These are phyloP conservation scores for Xylaria sp. DNA, from an alignment of 2,329 filamentous ascomycete species.

Conservation along the genomic window DNA sequence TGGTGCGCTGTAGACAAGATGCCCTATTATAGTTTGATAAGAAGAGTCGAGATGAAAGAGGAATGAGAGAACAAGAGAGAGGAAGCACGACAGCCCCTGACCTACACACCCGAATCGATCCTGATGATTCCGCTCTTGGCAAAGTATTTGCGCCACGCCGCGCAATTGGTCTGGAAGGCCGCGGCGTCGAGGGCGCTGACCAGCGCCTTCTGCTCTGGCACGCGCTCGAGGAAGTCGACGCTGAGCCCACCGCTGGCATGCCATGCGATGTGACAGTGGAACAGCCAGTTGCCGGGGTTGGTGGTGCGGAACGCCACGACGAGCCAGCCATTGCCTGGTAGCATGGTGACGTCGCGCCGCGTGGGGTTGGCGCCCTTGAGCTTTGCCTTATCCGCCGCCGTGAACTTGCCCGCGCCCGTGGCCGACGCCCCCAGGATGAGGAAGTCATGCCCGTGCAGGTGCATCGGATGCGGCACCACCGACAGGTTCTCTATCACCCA, in stretches of 20 bases:
- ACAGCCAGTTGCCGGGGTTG: slow-evolving; percentile 56
- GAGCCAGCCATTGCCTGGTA: slow-evolving; percentile 51
- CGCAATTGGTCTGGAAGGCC: slow-evolving; percentile 27
- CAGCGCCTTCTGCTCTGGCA: slow-evolving; percentile 27
- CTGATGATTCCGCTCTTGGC: slow-evolving; percentile 14
- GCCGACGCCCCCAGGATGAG: slow-evolving; percentile 39
- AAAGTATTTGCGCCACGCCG: slow-evolving; percentile 26
- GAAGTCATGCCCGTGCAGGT: slow-evolving; percentile 45
- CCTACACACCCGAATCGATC: slow-evolving; percentile 30
- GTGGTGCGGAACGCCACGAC: slow-evolving; percentile 55
- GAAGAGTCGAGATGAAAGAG: background rate
- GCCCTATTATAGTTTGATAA: background rate
- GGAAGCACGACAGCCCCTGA: background rate
- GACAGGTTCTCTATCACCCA: slow-evolving; percentile 39
- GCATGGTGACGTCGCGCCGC: slow-evolving; percentile 52
- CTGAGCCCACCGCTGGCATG: slow-evolving; percentile 55
- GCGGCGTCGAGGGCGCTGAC: slow-evolving; percentile 20
- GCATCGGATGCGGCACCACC: slow-evolving; percentile 38
- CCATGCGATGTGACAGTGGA: slow-evolving; percentile 57
- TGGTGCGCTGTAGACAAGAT: background rate
- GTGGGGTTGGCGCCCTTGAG: slow-evolving; percentile 49
- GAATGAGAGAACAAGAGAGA: background rate
- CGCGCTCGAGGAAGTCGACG: slow-evolving; percentile 56
- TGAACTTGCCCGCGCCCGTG: slow-evolving; percentile 27
- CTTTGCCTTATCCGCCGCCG: slow-evolving; percentile 32